These are phyloP conservation scores for Aureobasidium subglaciale DNA, from an alignment of 2,329 filamentous ascomycete genomes.

Conservation along the genomic window DNA sequence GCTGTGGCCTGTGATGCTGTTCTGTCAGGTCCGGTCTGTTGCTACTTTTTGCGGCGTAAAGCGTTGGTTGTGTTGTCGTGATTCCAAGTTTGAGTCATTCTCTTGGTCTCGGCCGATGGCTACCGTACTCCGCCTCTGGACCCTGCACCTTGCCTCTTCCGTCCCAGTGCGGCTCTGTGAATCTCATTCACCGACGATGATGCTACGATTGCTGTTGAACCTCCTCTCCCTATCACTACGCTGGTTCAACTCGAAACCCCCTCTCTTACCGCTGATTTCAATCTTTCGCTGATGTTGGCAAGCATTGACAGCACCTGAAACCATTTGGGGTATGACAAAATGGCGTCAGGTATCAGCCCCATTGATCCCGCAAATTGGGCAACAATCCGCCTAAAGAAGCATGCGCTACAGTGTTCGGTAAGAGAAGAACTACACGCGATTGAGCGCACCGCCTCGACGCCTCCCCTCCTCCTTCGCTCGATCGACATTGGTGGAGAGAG, in stretches of 20 bases:
- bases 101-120: slow-evolving; percentile 10
- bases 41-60: slow-evolving; percentile 11
- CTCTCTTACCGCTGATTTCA: slow-evolving; percentile 7
- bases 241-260: slow-evolving; percentile 5
- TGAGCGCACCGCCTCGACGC: slow-evolving; percentile 10
- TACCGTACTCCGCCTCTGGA: background rate
- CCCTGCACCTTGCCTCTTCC: slow-evolving; percentile 9
- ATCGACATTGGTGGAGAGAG: slow-evolving; percentile 11
- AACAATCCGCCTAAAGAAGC: slow-evolving; percentile 10
- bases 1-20: background rate
- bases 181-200: slow-evolving; percentile 10
- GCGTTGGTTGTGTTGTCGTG: slow-evolving; percentile 10
- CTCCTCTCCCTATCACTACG: background rate
- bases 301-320: background rate
- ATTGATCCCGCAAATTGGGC: slow-evolving; percentile 11
- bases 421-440: slow-evolving; percentile 13
- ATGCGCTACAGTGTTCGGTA: slow-evolving; percentile 7
- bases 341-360: slow-evolving; percentile 12
- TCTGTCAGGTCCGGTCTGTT: background rate
- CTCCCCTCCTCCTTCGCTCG: background rate
- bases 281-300: background rate
- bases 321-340: slow-evolving; percentile 3
- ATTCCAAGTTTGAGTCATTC: slow-evolving; percentile 12
- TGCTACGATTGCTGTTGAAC: slow-evolving; percentile 1
- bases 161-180: slow-evolving; percentile 12